Evolutionary conservation across 2,329 filamentous ascomycete genomes (phyloP).

Genomic region (Alternaria angustiovoidea): DNA sequence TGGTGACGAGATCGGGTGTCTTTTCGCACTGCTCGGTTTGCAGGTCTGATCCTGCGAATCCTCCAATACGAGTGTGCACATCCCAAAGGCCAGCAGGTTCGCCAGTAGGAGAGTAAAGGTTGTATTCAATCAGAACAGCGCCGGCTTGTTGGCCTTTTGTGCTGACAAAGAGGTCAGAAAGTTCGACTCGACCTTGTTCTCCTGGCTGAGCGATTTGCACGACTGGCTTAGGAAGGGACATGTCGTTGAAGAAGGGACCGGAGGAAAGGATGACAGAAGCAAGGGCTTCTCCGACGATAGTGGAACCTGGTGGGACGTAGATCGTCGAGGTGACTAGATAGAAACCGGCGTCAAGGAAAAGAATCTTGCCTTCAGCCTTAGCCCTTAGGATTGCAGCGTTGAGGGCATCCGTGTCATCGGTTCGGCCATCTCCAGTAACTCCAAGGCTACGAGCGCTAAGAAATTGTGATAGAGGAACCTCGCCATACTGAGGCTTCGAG

Average conservation of each 20-base stretch:
- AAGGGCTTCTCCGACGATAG: conserved; percentile 85
- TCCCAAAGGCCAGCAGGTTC: conserved; percentile 83
- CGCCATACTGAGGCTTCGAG: conserved; percentile 59
- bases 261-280: conserved; percentile 82
- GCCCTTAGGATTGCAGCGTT: conserved; percentile 75
- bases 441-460: conserved; percentile 56
- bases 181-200: conserved; percentile 71
- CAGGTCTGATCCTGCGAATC: conserved; percentile 78
- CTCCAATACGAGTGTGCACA: conserved; percentile 84
- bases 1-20: conserved; percentile 68
- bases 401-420: conserved; percentile 81
- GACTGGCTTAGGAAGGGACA: conserved; percentile 66
- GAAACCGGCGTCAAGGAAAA: conserved; percentile 66
- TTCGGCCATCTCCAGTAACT: conserved; percentile 84
- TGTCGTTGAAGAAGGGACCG: conserved; percentile 62
- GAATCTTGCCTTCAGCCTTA: conserved; percentile 60
- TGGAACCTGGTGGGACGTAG: conserved; percentile 71
- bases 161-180: conserved; percentile 75
- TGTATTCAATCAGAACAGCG: conserved; percentile 77
- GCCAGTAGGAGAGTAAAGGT: conserved; percentile 62
- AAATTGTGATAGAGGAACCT: conserved; percentile 68
- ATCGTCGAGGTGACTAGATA: conserved; percentile 65
- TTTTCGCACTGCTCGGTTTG: conserved; percentile 81
- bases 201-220: conserved; percentile 72
- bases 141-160: conserved; percentile 73